Percentiles rank a stretch among this genome's conserved stretches.
These are phyloP conservation scores for Rhizopus sp. DNA, from an alignment of 371 early-diverging fungal species.

Conservation along the genomic window DNA sequence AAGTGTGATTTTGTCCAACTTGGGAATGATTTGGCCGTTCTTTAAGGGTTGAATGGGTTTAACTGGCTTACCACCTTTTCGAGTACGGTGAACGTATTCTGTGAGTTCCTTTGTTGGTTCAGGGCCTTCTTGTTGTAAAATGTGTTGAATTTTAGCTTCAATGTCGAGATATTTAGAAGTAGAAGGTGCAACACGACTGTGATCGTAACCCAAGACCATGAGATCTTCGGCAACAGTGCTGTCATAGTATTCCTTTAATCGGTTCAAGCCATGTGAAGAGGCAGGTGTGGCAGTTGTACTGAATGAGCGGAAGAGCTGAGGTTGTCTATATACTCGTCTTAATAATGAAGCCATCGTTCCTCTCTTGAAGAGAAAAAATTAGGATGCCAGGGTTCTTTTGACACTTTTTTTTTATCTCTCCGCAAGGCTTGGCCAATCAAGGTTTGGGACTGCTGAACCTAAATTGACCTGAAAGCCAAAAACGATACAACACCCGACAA, in stretches of 20 bases:
- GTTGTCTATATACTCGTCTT: slow-evolving; percentile 23
- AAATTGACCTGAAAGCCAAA: too few relatives aligned
- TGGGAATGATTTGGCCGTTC: slow-evolving; percentile 59
- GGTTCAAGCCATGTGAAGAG: slow-evolving; percentile 54
- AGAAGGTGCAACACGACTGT: slow-evolving; percentile 53
- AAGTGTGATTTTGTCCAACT: slow-evolving; percentile 67
- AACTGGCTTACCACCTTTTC: slow-evolving; percentile 61
- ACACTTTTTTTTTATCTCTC: too few relatives aligned
- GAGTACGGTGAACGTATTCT: slow-evolving; percentile 36
- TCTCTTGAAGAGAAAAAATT: too few relatives aligned
- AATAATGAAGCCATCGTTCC: slow-evolving; percentile 15
- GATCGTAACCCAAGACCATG: slow-evolving; percentile 82
- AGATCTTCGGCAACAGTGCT: slow-evolving; percentile 83
- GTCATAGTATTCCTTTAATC: slow-evolving; percentile 85
- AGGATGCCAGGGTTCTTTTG: too few relatives aligned
- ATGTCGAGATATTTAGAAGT: slow-evolving; percentile 43
- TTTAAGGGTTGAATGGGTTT: slow-evolving; percentile 56
- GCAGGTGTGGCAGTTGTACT: slow-evolving; percentile 26
- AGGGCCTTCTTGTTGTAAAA: slow-evolving; percentile 21
- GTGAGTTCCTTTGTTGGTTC: slow-evolving; percentile 4
- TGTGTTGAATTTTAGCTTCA: slow-evolving; percentile 37
- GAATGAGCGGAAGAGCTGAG: slow-evolving; percentile 19
- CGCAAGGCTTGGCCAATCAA: too few relatives aligned
- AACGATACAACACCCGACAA: too few relatives aligned
- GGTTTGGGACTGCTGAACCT: too few relatives aligned